Base-by-base conservation (phyloP, 495 filamentous ascomycete species). In the Penicillium soppii region DNA sequence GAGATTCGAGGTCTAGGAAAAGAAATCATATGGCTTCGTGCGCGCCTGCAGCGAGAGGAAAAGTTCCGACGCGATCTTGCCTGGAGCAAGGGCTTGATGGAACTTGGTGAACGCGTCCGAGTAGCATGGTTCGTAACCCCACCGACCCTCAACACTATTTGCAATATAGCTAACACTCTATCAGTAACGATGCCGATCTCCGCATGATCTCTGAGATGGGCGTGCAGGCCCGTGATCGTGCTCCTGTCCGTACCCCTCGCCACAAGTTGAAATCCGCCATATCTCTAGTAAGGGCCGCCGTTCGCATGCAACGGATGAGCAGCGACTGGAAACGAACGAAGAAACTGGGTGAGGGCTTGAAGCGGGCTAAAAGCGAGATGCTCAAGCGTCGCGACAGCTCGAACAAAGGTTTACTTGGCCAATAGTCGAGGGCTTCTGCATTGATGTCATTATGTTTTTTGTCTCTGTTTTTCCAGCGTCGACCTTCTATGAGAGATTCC, bases 151-250 rank as follows among this genome's bases (percentile, higher is more conserved):
- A 40, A 30, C 50, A 35, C 15, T 53, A 33, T 52, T 32, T 41
- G 27, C 36, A 29, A 54, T 8, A 44, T 20, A 32, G 38, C 50
- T 63, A 58, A 56, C 48, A 32, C 63, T 43, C 30, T 12, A 13
- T 44, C 15, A 97, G 92, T 68, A 98, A 97, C 76, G 86, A 92
- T 69, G 89, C 87, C 54, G 90, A 97, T 63, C 82, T 98, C 26
- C 80, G 82, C 33, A 86, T 96, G 65, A 83, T 97, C 48, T 77
- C 83, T 50, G 79, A 86, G 50, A 95, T 96, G 78, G 85, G 87
- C 42, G 80, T 89, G 58, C 78, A 77, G 47, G 43, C 70, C 32
- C 64, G 63, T 13, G 66, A 73, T 38, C 61, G 60, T 29, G 53
- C 43, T 9, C 44, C 68, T 29, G 25, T 57, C 20, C 65, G 69